Conservation (phyloP, 305 asterid species). For the Plantago coronopus region DNA sequence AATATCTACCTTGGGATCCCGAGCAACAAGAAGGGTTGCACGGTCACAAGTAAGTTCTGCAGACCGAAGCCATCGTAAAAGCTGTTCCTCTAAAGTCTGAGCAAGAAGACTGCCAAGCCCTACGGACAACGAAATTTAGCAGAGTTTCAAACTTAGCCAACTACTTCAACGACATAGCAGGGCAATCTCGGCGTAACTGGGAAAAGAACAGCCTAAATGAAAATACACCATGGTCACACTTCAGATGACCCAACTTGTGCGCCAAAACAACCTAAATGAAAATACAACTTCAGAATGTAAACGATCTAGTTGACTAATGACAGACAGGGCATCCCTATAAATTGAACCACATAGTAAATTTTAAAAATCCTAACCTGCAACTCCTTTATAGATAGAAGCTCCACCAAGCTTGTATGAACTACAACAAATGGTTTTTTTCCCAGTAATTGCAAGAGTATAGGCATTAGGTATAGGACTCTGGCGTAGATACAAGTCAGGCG, state of each 20-base stretch:
- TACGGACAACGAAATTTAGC: conserved; percentile 22
- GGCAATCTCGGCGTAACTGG: background rate
- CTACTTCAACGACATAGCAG: conserved; percentile 6
- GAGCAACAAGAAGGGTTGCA: conserved; percentile 91
- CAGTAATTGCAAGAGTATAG: conserved; percentile 84
- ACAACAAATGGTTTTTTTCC: conserved; percentile 93
- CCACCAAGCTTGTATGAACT: conserved; percentile 91
- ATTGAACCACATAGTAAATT: background rate
- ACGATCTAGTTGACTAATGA: background rate
- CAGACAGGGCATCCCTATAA: too few relatives aligned
- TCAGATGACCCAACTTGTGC: conserved; percentile 89
- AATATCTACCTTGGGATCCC: conserved; percentile 79
- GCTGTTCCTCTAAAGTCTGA: conserved; percentile 84
- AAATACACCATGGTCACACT: conserved; percentile 93
- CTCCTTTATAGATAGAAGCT: conserved; percentile 78
- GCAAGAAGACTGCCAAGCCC: conserved; percentile 87
- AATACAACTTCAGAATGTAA: conserved; percentile 9
- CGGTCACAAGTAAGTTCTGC: conserved; percentile 98
- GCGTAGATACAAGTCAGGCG: conserved; percentile 83
- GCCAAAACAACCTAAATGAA: conserved; percentile 76
- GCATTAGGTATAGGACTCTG: conserved; percentile 95
- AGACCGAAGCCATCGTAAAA: conserved; percentile 92
- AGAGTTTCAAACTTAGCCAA: background rate
- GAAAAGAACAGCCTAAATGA: conserved; percentile 4
- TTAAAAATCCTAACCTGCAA: conserved; percentile 51